Conservation (phyloP, 73 alveolate species). For the Stentor coeruleus region DNA sequence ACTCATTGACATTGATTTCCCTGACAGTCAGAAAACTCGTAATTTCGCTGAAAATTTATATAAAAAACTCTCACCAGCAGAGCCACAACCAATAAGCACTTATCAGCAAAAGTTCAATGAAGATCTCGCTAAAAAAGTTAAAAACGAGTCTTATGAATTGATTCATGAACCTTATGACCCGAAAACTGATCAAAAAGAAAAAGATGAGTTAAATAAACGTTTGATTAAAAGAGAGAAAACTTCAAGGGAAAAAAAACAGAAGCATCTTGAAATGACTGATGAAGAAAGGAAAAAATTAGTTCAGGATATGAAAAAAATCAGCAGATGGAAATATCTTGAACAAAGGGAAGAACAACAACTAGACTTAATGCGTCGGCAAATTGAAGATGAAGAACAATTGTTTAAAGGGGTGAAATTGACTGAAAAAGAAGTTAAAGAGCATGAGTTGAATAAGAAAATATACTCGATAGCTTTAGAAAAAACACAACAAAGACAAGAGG, state of each 20-base stretch:
- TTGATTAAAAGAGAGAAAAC: slow-evolving; percentile 30
- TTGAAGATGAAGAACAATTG: slow-evolving; percentile 80
- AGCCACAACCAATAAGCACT: slow-evolving; percentile 9
- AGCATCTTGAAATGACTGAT: slow-evolving; percentile 54
- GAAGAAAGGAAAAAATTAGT: slow-evolving; percentile 55
- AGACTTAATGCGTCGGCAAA: slow-evolving; percentile 73
- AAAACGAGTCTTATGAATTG: slow-evolving; percentile 33
- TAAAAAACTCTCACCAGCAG: slow-evolving; percentile 30
- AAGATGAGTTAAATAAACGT: slow-evolving; percentile 49
- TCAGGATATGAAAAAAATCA: slow-evolving; percentile 74
- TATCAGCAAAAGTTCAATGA: slow-evolving; percentile 46
- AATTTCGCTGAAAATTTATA: slow-evolving; percentile 26
- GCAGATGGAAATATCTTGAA: slow-evolving; percentile 83
- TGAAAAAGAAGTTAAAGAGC: slow-evolving; percentile 71
- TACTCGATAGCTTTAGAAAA: slow-evolving; percentile 58
- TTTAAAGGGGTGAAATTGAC: slow-evolving; percentile 78
- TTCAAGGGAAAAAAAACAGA: slow-evolving; percentile 24
- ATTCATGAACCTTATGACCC: slow-evolving; percentile 27
- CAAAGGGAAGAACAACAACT: slow-evolving; percentile 84
- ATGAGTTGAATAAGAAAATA: slow-evolving; percentile 64
- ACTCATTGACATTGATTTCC: slow-evolving; percentile 32
- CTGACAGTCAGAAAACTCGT: slow-evolving; percentile 11
- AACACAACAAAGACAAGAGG: slow-evolving; percentile 52
- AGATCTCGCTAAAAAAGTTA: slow-evolving; percentile 25
- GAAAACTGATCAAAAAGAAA: slow-evolving; percentile 59